These are phyloP conservation scores for Russula olivacea DNA, from an alignment of 768 basidiomycete species.

Conservation along the genomic window DNA sequence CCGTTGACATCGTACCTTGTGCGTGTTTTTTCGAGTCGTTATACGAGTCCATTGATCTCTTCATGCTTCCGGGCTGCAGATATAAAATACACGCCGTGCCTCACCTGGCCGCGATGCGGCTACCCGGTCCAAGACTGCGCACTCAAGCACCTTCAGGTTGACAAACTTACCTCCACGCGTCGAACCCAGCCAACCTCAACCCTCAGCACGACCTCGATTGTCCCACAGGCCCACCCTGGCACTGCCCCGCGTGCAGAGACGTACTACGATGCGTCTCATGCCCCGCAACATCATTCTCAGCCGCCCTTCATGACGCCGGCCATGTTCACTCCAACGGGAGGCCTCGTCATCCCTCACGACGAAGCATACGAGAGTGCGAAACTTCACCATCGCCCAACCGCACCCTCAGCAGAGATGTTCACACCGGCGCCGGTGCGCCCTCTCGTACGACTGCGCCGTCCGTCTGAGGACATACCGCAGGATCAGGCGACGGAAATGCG, in stretches of 20 bases:
- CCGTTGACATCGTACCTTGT: neutral
- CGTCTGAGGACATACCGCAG: neutral
- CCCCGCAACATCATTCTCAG: neutral
- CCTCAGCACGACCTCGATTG: neutral
- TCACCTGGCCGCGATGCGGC: constrained; percentile 14
- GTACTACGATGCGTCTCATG: neutral
- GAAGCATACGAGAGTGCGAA: constrained; percentile 11
- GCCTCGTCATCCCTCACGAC: constrained; percentile 10
- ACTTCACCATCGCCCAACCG: constrained; percentile 1
- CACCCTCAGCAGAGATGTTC: constrained; percentile 3
- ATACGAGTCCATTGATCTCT: neutral
- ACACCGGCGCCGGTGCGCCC: neutral
- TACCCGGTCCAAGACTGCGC: constrained; percentile 1
- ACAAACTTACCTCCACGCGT: neutral
- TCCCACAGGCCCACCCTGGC: neutral
- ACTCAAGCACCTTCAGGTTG: constrained; percentile 15
- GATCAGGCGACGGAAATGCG: neutral
- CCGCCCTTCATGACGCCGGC: neutral
- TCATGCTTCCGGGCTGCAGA: neutral
- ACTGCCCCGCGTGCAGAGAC: neutral
- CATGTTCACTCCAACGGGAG: neutral
- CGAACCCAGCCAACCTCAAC: neutral
- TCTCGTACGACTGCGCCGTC: constrained; percentile 4
- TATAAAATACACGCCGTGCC: constrained; percentile 14
- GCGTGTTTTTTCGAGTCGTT: neutral